These are phyloP conservation scores for Dryas drummondii DNA, from an alignment of 306 rosid genomes.

Conservation along the genomic window DNA sequence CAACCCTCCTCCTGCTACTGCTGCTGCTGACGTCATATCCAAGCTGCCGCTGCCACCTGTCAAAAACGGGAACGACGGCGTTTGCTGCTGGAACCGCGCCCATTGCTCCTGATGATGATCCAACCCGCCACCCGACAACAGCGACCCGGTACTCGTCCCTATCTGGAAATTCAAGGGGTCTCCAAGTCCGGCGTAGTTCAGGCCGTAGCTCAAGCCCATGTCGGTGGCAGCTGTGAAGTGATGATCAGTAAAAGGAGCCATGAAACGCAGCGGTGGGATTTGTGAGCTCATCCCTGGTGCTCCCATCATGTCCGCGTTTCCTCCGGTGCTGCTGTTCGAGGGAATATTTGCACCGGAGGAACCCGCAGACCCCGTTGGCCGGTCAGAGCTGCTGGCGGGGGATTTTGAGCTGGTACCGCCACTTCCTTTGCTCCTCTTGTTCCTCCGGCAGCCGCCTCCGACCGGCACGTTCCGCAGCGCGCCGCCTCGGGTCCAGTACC, in stretches of 20 bases:
- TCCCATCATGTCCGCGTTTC: slow-evolving; percentile 32
- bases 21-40: neutral
- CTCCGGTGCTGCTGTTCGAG: slow-evolving; percentile 7
- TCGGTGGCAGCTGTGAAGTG: slow-evolving; percentile 35
- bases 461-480: slow-evolving; percentile 79
- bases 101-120: slow-evolving; percentile 39
- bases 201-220: slow-evolving; percentile 58
- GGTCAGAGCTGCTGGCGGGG: slow-evolving; percentile 57
- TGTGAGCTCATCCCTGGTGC: slow-evolving; percentile 25
- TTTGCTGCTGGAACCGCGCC: slow-evolving; percentile 51
- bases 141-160: slow-evolving; percentile 38
- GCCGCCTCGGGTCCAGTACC: slow-evolving; percentile 93
- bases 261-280: slow-evolving; percentile 47
- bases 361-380: slow-evolving; percentile 46
- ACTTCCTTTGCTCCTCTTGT: slow-evolving; percentile 63
- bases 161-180: slow-evolving; percentile 58
- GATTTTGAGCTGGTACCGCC: slow-evolving; percentile 53
- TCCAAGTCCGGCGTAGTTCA: slow-evolving; percentile 44
- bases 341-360: slow-evolving; percentile 43
- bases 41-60: slow-evolving; percentile 28
- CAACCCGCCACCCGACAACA: neutral
- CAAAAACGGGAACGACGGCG: slow-evolving; percentile 62
- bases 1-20: slow-evolving; percentile 34
- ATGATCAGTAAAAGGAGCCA: slow-evolving; percentile 51
- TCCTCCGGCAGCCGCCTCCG: slow-evolving; percentile 87